A percentile compares a stretch with the other conserved stretches of the same genome.
phyloP scores from a whole-genome alignment of 2,329 filamentous ascomycete genomes.

The Diaporthe destruens region DNA sequence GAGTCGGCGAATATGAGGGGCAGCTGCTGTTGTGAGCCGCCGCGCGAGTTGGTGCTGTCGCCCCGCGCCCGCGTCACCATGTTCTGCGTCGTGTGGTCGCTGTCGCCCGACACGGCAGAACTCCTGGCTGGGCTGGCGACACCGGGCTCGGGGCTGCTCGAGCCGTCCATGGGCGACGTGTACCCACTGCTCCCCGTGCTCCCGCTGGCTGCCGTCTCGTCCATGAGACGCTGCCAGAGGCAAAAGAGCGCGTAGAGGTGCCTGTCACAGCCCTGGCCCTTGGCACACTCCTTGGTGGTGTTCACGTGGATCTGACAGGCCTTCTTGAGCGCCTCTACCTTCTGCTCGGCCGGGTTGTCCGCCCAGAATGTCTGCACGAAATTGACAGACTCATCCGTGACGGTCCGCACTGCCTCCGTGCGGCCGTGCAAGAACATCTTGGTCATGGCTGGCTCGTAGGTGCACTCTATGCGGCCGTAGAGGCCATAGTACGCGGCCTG shows the following conservation, averaged over 20 bases:
- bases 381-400: constrained; percentile 84
- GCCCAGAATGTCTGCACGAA: constrained; percentile 97
- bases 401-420: constrained; percentile 91
- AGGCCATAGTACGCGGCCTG: constrained; percentile 98
- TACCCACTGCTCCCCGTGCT: constrained; percentile 71
- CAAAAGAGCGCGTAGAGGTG: constrained; percentile 95
- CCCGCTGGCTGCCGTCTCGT: constrained; percentile 73
- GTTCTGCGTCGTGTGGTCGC: constrained; percentile 45
- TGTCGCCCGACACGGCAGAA: constrained; percentile 61
- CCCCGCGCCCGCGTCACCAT: constrained; percentile 60
- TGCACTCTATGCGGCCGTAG: constrained; percentile 93
- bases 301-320: constrained; percentile 87
- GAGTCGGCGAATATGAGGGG: constrained; percentile 87
- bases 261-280: constrained; percentile 90
- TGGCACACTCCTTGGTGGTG: constrained; percentile 86
- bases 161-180: constrained; percentile 69
- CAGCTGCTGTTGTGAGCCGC: constrained; percentile 57
- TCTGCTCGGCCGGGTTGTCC: constrained; percentile 83
- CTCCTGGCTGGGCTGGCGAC: constrained; percentile 67
- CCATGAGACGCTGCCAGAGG: constrained; percentile 91
- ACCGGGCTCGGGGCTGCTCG: constrained; percentile 57
- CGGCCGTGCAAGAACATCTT: constrained; percentile 93
- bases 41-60: constrained; percentile 66
- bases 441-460: constrained; percentile 98
- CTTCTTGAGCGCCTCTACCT: constrained; percentile 86